phyloP scores from a whole-genome alignment of 768 basidiomycete genomes.

The Lactifluus pinguis region DNA sequence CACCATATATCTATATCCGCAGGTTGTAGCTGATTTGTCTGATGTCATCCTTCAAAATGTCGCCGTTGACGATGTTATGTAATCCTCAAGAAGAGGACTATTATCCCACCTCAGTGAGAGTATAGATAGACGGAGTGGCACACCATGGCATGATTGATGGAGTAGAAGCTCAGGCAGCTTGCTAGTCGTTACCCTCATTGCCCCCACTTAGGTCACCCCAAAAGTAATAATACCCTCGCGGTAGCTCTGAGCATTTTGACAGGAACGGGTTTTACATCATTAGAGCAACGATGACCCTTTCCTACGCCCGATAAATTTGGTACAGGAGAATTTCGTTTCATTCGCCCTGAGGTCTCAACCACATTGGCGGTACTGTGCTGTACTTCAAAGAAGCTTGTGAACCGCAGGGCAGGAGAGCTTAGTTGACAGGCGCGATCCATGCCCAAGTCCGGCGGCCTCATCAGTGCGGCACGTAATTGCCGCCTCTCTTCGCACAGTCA shows the following conservation, averaged over 20 bases:
- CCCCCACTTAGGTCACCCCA: not conserved
- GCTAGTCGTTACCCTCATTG: conserved; percentile 3
- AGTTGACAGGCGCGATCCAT: not conserved
- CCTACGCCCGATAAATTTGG: not conserved
- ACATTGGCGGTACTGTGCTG: not conserved
- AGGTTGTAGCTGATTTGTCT: too few relatives aligned
- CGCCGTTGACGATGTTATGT: too few relatives aligned
- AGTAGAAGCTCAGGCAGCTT: too few relatives aligned
- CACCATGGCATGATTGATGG: too few relatives aligned
- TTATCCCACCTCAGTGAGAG: too few relatives aligned
- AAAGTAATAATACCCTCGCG: conserved; percentile 5
- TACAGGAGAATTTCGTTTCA: not conserved
- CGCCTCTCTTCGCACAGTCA: not conserved
- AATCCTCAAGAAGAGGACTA: too few relatives aligned
- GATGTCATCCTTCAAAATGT: too few relatives aligned
- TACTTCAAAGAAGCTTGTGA: not conserved
- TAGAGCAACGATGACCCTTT: not conserved
- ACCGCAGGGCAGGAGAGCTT: not conserved
- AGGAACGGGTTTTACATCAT: not conserved
- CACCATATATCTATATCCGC: not conserved
- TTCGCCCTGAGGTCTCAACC: not conserved
- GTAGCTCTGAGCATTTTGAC: not conserved
- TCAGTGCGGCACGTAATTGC: conserved; percentile 8
- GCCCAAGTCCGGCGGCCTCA: too few relatives aligned
- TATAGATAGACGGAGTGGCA: too few relatives aligned